These are phyloP conservation scores for Astrothelium macrocarpum DNA, from an alignment of 495 filamentous ascomycete genomes.

Conservation along the genomic window DNA sequence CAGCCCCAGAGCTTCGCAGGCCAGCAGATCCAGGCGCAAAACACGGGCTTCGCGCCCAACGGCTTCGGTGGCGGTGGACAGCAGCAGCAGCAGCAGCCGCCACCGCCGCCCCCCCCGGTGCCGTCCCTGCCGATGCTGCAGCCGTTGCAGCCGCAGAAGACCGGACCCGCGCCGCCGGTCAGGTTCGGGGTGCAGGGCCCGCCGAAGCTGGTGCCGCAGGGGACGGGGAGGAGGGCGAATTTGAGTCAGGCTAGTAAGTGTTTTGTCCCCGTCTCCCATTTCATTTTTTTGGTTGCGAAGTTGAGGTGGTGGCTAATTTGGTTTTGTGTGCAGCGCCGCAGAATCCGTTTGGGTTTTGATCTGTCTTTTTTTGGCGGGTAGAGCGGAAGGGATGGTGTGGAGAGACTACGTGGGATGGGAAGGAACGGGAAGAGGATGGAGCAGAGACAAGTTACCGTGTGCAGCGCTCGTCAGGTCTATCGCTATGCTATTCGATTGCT, in stretches of 20 bases:
- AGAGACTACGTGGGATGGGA: not conserved
- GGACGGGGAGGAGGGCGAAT: slow-evolving; percentile 84
- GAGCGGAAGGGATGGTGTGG: not conserved
- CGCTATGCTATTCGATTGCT: too few relatives aligned
- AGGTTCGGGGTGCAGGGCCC: slow-evolving; percentile 71
- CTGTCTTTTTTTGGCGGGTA: not conserved
- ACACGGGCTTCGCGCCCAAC: too few relatives aligned
- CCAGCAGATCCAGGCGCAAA: slow-evolving; percentile 36
- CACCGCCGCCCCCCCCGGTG: slow-evolving; percentile 32
- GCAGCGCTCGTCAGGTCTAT: too few relatives aligned
- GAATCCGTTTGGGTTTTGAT: slow-evolving; percentile 86
- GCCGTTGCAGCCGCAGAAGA: slow-evolving; percentile 76
- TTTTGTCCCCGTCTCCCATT: slow-evolving; percentile 9
- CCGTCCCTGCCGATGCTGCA: slow-evolving; percentile 27
- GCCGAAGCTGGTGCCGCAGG: slow-evolving; percentile 76
- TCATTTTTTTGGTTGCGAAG: not conserved
- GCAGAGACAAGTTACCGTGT: too few relatives aligned
- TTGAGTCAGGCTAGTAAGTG: slow-evolving; percentile 89
- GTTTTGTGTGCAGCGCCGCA: slow-evolving; percentile 56
- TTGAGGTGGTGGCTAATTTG: slow-evolving; percentile 14
- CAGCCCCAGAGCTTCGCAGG: slow-evolving; percentile 39
- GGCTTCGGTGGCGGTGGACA: slow-evolving; percentile 7
- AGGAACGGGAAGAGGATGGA: too few relatives aligned
- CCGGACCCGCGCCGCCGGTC: slow-evolving; percentile 83
- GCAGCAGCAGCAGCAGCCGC: too few relatives aligned